Base-by-base conservation (phyloP, 306 rosid genomes). In the Cajanus cajan region DNA sequence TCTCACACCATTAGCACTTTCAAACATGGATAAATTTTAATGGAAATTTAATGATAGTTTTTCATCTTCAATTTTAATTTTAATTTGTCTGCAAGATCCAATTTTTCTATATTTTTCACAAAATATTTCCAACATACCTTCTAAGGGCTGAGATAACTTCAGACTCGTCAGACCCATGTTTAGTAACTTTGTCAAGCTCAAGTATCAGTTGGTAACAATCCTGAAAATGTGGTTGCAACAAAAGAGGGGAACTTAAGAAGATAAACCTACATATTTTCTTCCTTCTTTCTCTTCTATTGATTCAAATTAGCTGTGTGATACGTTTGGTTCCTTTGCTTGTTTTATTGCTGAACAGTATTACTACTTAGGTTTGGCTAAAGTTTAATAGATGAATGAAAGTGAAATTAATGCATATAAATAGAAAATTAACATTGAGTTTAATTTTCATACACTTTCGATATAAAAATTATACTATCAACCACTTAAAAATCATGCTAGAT, bases 181-280 rank as follows among this genome's bases (percentile, higher is more conserved):
- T 40, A 43, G 66, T 28, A 52, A 85, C 37, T 39, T 74, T 73
- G 67, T 85, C 88, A 52, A 85, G 88, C 81, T 85, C 88, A 40
- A 85, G 82, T 62, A 82, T 85, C n/a, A 85, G 47, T 58, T 78
- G 88, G 79, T 78, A 85, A 74, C 86, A 74, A 57, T 85, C 86
- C 88, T 85, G 84, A 43, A 77, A 52, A 59, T 68, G 59, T 39
- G 51, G 59, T 77, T 39, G 69, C 64, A 65, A 66, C 37, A 50
- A 59, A 45, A 77, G 33, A 66, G 19, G 13, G 18, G 13, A 19
- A 43, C 12, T 79, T 79, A 14, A 57, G 45, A 43, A 19, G 57
- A 51, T 18, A 44, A 34, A 16, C 14, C 24, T 2, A 0, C 0
- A 39, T 16, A 48, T n/a, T n/a, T n/a, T n/a, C n/a, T n/a, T n/a